These are phyloP conservation scores for Vicia sativa DNA, from an alignment of 306 rosid species.

Conservation along the genomic window DNA sequence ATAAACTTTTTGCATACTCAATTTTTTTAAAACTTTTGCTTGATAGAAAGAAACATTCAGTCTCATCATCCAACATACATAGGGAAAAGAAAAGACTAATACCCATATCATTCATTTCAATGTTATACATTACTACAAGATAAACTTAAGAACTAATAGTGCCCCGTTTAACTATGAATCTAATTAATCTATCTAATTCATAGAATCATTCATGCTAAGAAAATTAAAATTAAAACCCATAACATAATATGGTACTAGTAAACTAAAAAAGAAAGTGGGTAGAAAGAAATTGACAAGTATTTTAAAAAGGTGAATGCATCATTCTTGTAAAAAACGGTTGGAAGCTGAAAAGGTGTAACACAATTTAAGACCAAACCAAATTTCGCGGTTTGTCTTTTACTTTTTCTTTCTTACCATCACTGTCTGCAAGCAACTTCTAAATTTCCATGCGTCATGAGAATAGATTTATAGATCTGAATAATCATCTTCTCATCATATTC, in stretches of 20 bases:
- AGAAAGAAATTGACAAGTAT: not conserved
- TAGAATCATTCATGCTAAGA: not conserved
- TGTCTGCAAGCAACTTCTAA: conserved; percentile 5
- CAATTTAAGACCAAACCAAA: conserved; percentile 5
- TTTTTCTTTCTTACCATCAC: conserved; percentile 4
- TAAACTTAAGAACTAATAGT: not conserved
- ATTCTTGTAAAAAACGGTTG: not conserved
- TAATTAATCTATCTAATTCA: not conserved
- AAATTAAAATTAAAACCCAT: not conserved
- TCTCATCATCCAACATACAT: not conserved
- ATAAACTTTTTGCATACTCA: too few species aligned
- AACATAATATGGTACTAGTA: not conserved
- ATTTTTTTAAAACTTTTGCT: too few species aligned
- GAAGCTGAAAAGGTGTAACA: not conserved
- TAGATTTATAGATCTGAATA: conserved; percentile 69
- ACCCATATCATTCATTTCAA: not conserved
- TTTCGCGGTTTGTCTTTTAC: conserved; percentile 4
- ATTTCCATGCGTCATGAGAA: conserved; percentile 56
- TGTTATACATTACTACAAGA: not conserved
- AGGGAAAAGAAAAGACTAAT: not conserved
- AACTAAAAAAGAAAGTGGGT: not conserved
- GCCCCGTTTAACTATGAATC: not conserved
- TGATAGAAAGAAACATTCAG: too few species aligned
- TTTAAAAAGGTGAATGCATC: not conserved
- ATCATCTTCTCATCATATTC: conserved; percentile 87